Percentiles rank a stretch among this genome's conserved stretches.
phyloP scores from a whole-genome alignment of 2,329 filamentous ascomycete species.

The Eurotiales sp. region DNA sequence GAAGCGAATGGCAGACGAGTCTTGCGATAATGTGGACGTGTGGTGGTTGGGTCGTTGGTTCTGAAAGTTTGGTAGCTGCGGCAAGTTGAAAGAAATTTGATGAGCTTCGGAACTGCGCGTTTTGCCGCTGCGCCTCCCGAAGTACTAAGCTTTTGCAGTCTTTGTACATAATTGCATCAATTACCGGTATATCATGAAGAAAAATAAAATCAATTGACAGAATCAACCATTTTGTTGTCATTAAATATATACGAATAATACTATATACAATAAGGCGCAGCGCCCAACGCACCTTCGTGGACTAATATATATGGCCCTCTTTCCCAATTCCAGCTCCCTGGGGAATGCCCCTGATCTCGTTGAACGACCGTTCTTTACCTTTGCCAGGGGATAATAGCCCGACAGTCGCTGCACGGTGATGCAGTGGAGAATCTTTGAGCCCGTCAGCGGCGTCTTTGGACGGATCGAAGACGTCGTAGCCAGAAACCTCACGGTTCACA shows the following conservation, averaged over 20 bases:
- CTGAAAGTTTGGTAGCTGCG: not conserved
- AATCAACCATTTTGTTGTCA: no score
- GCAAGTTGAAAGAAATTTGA: not conserved
- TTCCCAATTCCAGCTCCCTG: slow-evolving; percentile 42
- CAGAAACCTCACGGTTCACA: slow-evolving; percentile 75
- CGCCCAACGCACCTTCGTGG: not conserved
- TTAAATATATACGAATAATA: no score
- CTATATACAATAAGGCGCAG: no score
- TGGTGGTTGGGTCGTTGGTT: not conserved
- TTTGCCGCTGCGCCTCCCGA: slow-evolving; percentile 5
- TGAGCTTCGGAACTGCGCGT: slow-evolving; percentile 3
- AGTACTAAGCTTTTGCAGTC: no score
- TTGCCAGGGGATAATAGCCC: slow-evolving; percentile 4
- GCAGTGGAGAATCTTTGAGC: slow-evolving; percentile 12
- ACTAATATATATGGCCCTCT: slow-evolving; percentile 35
- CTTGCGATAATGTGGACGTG: not conserved
- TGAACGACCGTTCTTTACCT: slow-evolving; percentile 19
- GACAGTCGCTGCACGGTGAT: slow-evolving; percentile 15
- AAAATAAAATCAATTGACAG: no score
- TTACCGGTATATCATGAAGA: no score
- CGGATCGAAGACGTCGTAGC: slow-evolving; percentile 84
- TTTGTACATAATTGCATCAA: no score
- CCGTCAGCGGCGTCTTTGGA: slow-evolving; percentile 29
- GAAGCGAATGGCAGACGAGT: not conserved
- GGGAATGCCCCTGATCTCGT: slow-evolving; percentile 62